Evolutionary conservation across 1,284 basidiomycete species (phyloP), one percentile per base, ranked within the genome.

Genomic region (Rhodotorula glutinis): DNA sequence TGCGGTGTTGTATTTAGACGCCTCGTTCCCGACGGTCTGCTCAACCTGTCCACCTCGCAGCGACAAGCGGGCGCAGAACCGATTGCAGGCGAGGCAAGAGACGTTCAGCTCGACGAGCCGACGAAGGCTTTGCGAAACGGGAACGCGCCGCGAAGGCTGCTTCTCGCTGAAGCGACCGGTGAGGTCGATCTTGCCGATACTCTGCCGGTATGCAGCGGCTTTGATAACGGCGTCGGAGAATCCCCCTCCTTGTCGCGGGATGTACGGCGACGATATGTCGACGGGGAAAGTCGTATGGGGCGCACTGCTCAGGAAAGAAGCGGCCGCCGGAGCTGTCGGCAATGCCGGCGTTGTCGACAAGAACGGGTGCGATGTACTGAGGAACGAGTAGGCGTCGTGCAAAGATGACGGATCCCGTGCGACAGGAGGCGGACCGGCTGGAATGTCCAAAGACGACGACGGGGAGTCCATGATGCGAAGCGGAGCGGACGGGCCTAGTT

Each of bases 41-140:
- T 69, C 67, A 58, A 69, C 64, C 23, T 44, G 40, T 1, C 63
- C 64, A n/a, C 67, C 67, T n/a, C 67, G 57, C 8, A 69, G 52
- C 2, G 61, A 60, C 25, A 69, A 53, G 7, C 62, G 60, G 1
- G 63, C 67, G 38, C 66, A 52, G 44, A 23, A 33, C 3, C 61
- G 41, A 14, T 44, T 17, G 43, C 67, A 69, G 25, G 47, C 43
- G 17, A 38, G 17, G 52, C 67, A 69, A 25, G 56, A 33, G 38
- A 57, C 49, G 5, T 16, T 41, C 27, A 69, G 58, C n/a, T 69
- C 67, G 58, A 69, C 61, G 33, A 58, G 53, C 14, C 61, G 57
- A 7, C 67, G 60, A 2, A 54, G 54, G 47, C 56, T 60, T 27
- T 56, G 51, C 16, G 56, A 30, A 21, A n/a, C 23, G 14, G 52